Evolutionary conservation across 2,329 filamentous ascomycete genomes (phyloP), one percentile per base, ranked within the genome.

Genomic region (Hirsutella minnesotensis): DNA sequence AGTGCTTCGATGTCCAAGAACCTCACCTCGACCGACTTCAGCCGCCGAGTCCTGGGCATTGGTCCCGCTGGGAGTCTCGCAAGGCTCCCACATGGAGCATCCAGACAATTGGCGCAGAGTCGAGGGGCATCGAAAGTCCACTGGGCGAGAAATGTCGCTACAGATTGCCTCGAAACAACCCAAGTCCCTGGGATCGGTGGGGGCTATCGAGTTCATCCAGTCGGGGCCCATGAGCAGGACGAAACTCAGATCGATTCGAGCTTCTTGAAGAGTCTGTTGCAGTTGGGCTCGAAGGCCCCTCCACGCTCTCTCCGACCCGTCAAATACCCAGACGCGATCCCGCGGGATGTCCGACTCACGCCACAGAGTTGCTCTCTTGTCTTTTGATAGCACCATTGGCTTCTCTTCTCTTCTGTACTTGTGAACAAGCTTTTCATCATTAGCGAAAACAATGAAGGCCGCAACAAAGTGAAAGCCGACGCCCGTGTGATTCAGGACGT

Each of bases 371-470:
- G 44, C 44, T 19, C 60, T 50, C 31, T 58, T 46, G 10, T 44
- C 30, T 18, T 48, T 45, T 1, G 45, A n/a, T 0, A 62, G 47
- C 1, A 44, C 38, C 7, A 57, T 18, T 0, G 45, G 21, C 4
- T 40, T 35, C 8, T 45, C 21, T 4, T 48, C 47, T 1, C 27
- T 21, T 9, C 34, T 40, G 19, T 51, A 44, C 42, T 62, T 62
- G 18, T 39, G 41, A 1, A 12, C 7, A 0, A 63, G 46, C 15
- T 49, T 44, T 0, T 46, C 35, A 27, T 63, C 60, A 16, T 50
- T 49, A 0, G 52, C 54, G 4, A 49, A 43, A 13, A 61, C 24
- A 15, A 64, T 43, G n/a, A 64, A 50, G 2, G 60, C 59, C 4
- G 50, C 61, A 5, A 56, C 43, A 13, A 63, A 45, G 24, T 56